Base-by-base conservation (phyloP, 176 grass and related monocot genomes). In the Phragmites australis region DNA sequence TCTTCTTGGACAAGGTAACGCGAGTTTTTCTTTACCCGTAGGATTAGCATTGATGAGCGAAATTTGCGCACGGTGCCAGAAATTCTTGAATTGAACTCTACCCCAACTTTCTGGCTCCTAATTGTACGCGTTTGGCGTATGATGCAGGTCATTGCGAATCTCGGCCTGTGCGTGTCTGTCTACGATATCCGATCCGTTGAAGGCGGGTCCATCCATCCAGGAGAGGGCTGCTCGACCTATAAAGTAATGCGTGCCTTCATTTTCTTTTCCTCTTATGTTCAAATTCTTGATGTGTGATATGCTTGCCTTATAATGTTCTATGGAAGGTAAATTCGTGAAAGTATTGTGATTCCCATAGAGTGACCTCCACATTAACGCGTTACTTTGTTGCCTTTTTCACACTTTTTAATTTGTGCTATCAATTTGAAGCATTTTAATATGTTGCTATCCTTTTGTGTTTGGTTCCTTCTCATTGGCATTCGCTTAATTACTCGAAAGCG, bases 1-100 rank as follows among this genome's bases (percentile, higher is more conserved):
- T 94, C 62, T 98, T 91, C 65, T 54, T 94, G 40, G 90, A 98
- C 78, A 98, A 93, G 96, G 96, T 98, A 56, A 56, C 8, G 9
- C 15, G 26, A 26, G 50, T 1, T 6, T 65, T 23, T 19, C 1
- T 52, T 18, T 25, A 65, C 4, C 47, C 17, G 47, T 37, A 50
- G 9, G 29, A 72, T 52, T 37, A 25, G 13, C 21, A 26, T 52
- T 65, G 29, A 5, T 9, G n/a, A 18, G 46, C 50, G 17, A 25
- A 18, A 9, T 68, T 67, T 68, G 0, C 34, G 51, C 25, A 2
- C 5, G 8, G 6, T 50, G 25, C 12, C 17, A 29, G 11, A 13
- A 11, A 54, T 62, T 19, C 10, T 21, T 19, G 57, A 15, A 65
- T 29, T 78, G 6, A 82, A 21, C 9, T 43, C 5, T 74, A 26